These are phyloP conservation scores for Kregervanrija delftensis DNA, from an alignment of 805 yeast species.

Conservation along the genomic window DNA sequence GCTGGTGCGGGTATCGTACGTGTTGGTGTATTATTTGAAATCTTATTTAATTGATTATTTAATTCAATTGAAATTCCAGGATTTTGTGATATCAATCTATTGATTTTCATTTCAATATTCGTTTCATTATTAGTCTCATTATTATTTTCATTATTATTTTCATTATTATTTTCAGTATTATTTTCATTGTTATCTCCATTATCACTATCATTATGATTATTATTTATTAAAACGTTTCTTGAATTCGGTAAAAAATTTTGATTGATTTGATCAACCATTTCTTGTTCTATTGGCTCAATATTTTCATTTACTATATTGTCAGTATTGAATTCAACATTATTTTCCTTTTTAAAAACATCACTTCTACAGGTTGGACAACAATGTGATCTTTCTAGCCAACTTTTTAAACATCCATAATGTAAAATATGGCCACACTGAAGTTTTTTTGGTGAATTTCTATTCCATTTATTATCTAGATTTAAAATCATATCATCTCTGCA, in stretches of 20 bases:
- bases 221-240: background rate
- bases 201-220: background rate
- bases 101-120: too few species aligned
- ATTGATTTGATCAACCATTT: too few species aligned
- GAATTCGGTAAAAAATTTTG: too few species aligned
- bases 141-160: background rate
- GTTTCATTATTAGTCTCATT: background rate
- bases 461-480: constrained; percentile 21
- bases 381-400: constrained; percentile 89
- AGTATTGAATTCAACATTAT: background rate
- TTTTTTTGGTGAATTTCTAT: constrained; percentile 59
- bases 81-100: too few species aligned
- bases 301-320: background rate
- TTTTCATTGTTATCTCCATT: background rate
- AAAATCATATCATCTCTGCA: constrained; percentile 85
- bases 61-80: too few species aligned
- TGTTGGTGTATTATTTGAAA: background rate
- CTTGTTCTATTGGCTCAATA: too few species aligned
- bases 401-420: constrained; percentile 83
- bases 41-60: too few species aligned
- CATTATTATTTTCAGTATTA: background rate
- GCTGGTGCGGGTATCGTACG: background rate
- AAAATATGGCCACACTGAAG: constrained; percentile 81
- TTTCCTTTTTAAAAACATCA: constrained; percentile 39
- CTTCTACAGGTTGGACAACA: constrained; percentile 90